These are phyloP conservation scores for Zasmidium angulare DNA, from an alignment of 2,329 filamentous ascomycete genomes.

Conservation along the genomic window DNA sequence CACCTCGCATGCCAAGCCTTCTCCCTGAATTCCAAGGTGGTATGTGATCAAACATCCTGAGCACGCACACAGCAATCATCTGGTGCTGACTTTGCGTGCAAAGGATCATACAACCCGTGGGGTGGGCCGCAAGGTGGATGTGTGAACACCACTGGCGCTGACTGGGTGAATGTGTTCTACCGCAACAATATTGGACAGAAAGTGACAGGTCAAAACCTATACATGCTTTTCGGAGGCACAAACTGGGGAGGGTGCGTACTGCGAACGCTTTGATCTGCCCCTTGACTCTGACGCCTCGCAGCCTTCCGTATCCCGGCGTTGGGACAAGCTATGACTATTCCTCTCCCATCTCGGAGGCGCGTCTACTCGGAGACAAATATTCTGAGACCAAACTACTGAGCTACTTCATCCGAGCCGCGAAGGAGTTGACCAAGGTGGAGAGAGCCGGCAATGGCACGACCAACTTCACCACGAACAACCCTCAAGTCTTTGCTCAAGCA, in stretches of 20 bases:
- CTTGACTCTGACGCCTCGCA: background rate
- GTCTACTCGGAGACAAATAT: slow-evolving; percentile 59
- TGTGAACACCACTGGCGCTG: slow-evolving; percentile 53
- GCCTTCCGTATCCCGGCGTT: slow-evolving; percentile 39
- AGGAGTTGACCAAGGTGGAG: slow-evolving; percentile 58
- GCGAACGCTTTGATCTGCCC: background rate
- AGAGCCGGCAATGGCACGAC: slow-evolving; percentile 48
- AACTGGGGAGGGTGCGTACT: no score
- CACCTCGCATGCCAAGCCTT: slow-evolving; percentile 52
- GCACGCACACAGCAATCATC: no score
- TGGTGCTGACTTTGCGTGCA: no score
- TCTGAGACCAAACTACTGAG: slow-evolving; percentile 63
- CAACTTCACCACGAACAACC: no score
- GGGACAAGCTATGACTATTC: slow-evolving; percentile 65
- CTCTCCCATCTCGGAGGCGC: slow-evolving; percentile 60
- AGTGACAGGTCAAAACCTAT: slow-evolving; percentile 58
- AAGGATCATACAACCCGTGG: slow-evolving; percentile 63
- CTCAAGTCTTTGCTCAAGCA: no score
- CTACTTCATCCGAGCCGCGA: slow-evolving; percentile 59
- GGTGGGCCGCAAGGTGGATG: slow-evolving; percentile 60
- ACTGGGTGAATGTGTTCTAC: slow-evolving; percentile 66
- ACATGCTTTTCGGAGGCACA: slow-evolving; percentile 66
- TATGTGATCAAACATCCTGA: no score
- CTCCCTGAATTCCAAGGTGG: slow-evolving; percentile 62
- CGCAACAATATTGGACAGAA: slow-evolving; percentile 61